Conservation (phyloP, 345 rosid genomes). For the Brassica carinata region DNA sequence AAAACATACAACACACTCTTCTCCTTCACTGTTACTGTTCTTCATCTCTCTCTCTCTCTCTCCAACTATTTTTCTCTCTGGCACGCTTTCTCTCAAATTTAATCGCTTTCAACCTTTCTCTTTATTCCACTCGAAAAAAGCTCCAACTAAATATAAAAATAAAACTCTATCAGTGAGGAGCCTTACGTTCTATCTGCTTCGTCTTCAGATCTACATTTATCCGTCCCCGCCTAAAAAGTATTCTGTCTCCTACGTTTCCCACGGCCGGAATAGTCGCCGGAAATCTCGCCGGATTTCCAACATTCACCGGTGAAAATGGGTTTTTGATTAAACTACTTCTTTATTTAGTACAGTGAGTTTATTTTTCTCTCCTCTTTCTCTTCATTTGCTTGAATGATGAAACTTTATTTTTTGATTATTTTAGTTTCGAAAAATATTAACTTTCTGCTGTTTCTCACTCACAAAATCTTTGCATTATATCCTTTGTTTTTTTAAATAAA, state of each 20-base stretch:
- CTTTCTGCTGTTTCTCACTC: constrained; percentile 14
- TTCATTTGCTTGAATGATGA: constrained; percentile 8
- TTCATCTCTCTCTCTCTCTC: constrained; percentile 18
- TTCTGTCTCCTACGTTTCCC: background rate
- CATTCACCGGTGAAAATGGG: constrained; percentile 14
- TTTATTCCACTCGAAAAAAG: constrained; percentile 8
- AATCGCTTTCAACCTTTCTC: constrained; percentile 22
- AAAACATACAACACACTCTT: background rate
- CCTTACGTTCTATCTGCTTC: constrained; percentile 25
- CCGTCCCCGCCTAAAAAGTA: background rate
- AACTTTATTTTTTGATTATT: too few species aligned
- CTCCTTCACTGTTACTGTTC: constrained; percentile 21
- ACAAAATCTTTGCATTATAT: too few species aligned
- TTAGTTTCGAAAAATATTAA: too few species aligned
- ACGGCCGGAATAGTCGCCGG: constrained; percentile 26
- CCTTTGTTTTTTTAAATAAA: background rate
- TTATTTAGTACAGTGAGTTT: background rate
- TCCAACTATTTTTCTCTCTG: constrained; percentile 31
- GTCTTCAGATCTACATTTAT: constrained; percentile 30
- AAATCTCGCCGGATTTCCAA: constrained; percentile 23
- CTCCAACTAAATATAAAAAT: background rate
- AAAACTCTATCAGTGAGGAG: background rate
- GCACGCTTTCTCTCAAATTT: constrained; percentile 19
- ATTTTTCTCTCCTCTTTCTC: background rate
- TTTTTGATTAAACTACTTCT: constrained; percentile 7